These are phyloP conservation scores for Xylaria sp. DNA, from an alignment of 2,329 filamentous ascomycete genomes.

Conservation along the genomic window DNA sequence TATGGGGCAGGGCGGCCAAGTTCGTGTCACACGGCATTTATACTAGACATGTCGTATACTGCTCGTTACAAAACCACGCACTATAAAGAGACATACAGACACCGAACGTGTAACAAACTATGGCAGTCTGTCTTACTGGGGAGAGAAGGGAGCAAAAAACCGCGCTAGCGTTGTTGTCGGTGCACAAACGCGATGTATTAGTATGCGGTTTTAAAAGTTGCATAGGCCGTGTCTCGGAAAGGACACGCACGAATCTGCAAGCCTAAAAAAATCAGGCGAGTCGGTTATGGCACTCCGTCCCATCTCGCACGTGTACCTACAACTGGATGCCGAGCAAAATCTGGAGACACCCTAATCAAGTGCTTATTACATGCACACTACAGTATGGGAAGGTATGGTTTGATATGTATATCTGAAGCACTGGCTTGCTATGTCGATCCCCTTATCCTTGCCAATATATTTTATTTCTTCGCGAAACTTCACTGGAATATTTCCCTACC, in stretches of 20 bases:
- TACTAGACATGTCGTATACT: constrained; percentile 21
- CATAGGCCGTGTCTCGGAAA: constrained; percentile 22
- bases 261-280: constrained; percentile 24
- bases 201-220: constrained; percentile 22
- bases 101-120: constrained; percentile 5
- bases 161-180: background rate
- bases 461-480: background rate
- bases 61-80: background rate
- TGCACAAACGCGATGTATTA: constrained; percentile 6
- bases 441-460: background rate
- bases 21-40: constrained; percentile 34
- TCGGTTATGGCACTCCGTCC: constrained; percentile 15
- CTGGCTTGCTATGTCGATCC: background rate
- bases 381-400: background rate
- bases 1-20: constrained; percentile 24
- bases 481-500: background rate
- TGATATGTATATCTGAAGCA: background rate
- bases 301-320: constrained; percentile 15
- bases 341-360: constrained; percentile 29
- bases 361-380: constrained; percentile 24
- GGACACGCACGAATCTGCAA: constrained; percentile 14
- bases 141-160: background rate
- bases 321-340: constrained; percentile 15
- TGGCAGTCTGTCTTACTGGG: background rate
- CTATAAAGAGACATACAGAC: constrained; percentile 18